Evolutionary conservation across 129 eudicot species (phyloP).

Genomic region (Chrysanthemum seticuspe): DNA sequence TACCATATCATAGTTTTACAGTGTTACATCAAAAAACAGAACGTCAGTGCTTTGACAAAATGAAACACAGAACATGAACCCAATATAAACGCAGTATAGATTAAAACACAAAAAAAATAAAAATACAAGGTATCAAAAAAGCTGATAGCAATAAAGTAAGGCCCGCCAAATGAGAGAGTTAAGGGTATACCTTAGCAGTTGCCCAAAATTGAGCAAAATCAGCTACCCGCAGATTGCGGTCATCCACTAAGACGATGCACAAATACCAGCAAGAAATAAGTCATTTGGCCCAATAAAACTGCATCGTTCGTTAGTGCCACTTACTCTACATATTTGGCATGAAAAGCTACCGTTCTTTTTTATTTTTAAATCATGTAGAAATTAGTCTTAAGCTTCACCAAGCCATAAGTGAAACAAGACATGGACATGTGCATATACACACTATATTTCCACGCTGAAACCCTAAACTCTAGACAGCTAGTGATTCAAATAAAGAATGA

Average conservation of each 20-base stretch:
- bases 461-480: constrained; percentile 24
- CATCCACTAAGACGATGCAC: constrained; percentile 99
- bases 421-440: no score
- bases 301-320: constrained; percentile 86
- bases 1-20: no score
- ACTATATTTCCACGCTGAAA: background rate
- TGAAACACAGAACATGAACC: no score
- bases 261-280: constrained; percentile 95
- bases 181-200: constrained; percentile 98
- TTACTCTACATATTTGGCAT: constrained; percentile 47
- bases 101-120: constrained; percentile 1
- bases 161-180: constrained; percentile 44
- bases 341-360: constrained; percentile 23
- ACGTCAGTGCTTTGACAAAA: no score
- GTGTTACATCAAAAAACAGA: no score
- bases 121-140: background rate
- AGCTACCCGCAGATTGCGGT: constrained; percentile 99
- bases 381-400: constrained; percentile 12
- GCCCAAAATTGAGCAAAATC: constrained; percentile 99
- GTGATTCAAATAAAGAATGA: constrained; percentile 14
- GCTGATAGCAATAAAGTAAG: background rate
- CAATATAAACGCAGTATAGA: background rate
- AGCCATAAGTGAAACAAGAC: constrained; percentile 12
- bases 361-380: constrained; percentile 23
- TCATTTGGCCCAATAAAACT: constrained; percentile 89